phyloP scores from a whole-genome alignment of 23 red algal genomes.

The Gracilaria caudata region DNA sequence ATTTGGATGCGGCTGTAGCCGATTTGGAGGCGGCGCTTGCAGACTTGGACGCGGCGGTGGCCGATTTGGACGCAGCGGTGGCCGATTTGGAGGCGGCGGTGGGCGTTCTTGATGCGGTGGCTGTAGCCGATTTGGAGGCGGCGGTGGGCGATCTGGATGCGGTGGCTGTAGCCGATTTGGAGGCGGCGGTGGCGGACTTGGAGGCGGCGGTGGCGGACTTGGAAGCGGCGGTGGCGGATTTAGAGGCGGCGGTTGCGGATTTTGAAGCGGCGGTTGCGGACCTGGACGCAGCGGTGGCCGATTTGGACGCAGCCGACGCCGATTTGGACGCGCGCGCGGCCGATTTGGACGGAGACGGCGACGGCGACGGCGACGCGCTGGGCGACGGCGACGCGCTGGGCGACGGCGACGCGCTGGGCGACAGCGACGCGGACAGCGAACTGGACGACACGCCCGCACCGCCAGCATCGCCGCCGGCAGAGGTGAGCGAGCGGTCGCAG shows the following conservation, averaged over 20 bases:
- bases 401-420: not conserved
- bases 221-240: not conserved
- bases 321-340: not conserved
- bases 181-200: not conserved
- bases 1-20: not conserved
- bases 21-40: not conserved
- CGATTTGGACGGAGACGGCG: too few relatives aligned
- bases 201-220: not conserved
- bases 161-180: not conserved
- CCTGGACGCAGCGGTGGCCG: not conserved
- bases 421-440: not conserved
- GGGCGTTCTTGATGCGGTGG: too few relatives aligned
- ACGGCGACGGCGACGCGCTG: too few relatives aligned
- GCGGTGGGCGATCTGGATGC: not conserved
- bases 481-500: not conserved
- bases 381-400: too few relatives aligned
- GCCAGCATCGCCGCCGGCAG: not conserved
- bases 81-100: not conserved
- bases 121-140: too few relatives aligned
- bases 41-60: not conserved
- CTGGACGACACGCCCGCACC: not conserved
- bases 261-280: not conserved
- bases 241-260: not conserved
- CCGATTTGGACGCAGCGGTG: not conserved
- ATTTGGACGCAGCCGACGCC: not conserved